Conservation (phyloP, 371 early-diverging fungal genomes). For the Rhizopus sp. region DNA sequence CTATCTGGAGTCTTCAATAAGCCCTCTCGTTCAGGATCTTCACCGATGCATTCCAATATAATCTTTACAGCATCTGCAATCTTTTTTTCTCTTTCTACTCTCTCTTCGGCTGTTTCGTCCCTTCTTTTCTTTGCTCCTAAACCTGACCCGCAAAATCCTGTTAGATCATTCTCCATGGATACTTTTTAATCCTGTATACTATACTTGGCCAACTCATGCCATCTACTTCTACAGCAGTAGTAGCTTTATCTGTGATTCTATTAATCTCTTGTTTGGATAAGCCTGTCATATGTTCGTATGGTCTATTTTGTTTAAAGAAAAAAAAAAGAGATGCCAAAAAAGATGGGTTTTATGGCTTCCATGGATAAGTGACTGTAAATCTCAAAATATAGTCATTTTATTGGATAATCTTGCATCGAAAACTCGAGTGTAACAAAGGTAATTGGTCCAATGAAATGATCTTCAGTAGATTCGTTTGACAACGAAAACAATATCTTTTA, state of each 20-base stretch:
- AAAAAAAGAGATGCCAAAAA: too few relatives aligned
- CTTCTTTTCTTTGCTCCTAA: slow-evolving; percentile 74
- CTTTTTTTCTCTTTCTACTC: slow-evolving; percentile 67
- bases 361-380: too few relatives aligned
- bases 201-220: slow-evolving; percentile 59
- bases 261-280: slow-evolving; percentile 11
- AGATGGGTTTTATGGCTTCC: too few relatives aligned
- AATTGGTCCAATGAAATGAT: too few relatives aligned
- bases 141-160: slow-evolving; percentile 31
- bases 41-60: slow-evolving; percentile 92
- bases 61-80: slow-evolving; percentile 87
- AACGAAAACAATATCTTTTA: too few relatives aligned
- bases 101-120: slow-evolving; percentile 75
- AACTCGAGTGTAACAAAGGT: too few relatives aligned
- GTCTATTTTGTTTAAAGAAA: too few relatives aligned
- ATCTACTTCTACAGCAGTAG: slow-evolving; percentile 43
- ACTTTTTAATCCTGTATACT: slow-evolving; percentile 1
- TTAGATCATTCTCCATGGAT: neutral
- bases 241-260: slow-evolving; percentile 18
- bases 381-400: too few relatives aligned
- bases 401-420: too few relatives aligned
- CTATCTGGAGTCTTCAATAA: slow-evolving; percentile 94
- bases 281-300: too few relatives aligned
- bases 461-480: too few relatives aligned
- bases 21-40: slow-evolving; percentile 94